These are phyloP conservation scores for Blastobotrys chiropterorum DNA, from an alignment of 805 yeast species.

Conservation along the genomic window DNA sequence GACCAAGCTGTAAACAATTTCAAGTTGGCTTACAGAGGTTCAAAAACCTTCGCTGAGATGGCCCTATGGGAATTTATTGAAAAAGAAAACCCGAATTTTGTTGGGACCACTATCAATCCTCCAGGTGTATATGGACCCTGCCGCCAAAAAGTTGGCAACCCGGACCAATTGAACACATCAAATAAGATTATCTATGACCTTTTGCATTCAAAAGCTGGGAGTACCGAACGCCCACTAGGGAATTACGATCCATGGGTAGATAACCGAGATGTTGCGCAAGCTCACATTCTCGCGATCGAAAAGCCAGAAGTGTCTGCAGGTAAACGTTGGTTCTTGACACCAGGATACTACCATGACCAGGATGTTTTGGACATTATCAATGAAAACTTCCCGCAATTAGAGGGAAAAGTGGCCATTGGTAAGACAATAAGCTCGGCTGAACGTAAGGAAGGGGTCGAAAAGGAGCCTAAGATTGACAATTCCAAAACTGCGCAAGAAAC, in stretches of 20 bases:
- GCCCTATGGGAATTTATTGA: slow-evolving; percentile 51
- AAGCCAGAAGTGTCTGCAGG: slow-evolving; percentile 19
- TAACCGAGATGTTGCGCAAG: slow-evolving; percentile 57
- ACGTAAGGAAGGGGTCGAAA: slow-evolving; percentile 1
- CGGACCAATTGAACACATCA: slow-evolving; percentile 34
- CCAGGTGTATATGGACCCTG: slow-evolving; percentile 30
- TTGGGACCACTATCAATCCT: slow-evolving; percentile 26
- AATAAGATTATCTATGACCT: slow-evolving; percentile 30
- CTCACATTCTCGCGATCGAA: slow-evolving; percentile 50
- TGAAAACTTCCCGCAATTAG: slow-evolving; percentile 14
- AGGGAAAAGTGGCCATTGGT: not conserved
- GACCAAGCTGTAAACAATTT: slow-evolving; percentile 18
- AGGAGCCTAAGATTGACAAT: slow-evolving; percentile 3
- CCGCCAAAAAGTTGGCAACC: slow-evolving; percentile 21
- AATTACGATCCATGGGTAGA: slow-evolving; percentile 34
- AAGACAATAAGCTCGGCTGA: not conserved
- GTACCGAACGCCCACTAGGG: slow-evolving; percentile 6
- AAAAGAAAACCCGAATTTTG: slow-evolving; percentile 20
- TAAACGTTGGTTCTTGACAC: slow-evolving; percentile 25
- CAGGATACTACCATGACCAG: slow-evolving; percentile 17
- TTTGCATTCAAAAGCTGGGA: slow-evolving; percentile 23
- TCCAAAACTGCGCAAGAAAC: slow-evolving; percentile 8
- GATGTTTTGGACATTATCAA: slow-evolving; percentile 12
- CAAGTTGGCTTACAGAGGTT: slow-evolving; percentile 28
- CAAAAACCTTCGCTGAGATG: slow-evolving; percentile 52